Base-by-base conservation (phyloP, 805 yeast genomes). In the Wickerhamiella kazuoi region DNA sequence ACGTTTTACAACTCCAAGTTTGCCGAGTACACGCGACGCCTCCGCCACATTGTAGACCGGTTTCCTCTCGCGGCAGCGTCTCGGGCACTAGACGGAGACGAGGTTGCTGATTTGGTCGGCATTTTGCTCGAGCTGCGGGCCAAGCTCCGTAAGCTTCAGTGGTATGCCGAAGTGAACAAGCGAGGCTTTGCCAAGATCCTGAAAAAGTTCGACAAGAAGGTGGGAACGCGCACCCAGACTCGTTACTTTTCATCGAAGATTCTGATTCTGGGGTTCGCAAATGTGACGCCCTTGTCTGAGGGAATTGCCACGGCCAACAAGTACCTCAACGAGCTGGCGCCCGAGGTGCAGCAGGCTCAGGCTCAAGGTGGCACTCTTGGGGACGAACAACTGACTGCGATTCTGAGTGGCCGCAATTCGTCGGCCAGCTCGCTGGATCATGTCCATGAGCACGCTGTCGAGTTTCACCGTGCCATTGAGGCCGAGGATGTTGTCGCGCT, bases 141-240 rank as follows among this genome's bases (percentile, higher is more conserved):
- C 15, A 73, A 74, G 43, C 72, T 79, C 44, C 67, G 95, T 41
- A 84, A 84, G 57, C 64, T 86, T 53, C 84, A 81, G 56, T 87
- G 96, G 94, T 86, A 72, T 56, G 93, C 93, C 19, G 96, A 87
- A 53, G 71, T 86, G 50, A 86, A 86, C 63, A 81, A 79, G 53
- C 74, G 93, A 44, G 97, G 94, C 0, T 80, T 84, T 49, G 70
- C 75, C 39, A 86, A 86, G 61, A 87, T 87, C 46, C 64, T 87
- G 52, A 86, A 86, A 61, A 86, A 86, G 46, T 52, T 86, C 49
- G 96, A 87, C 57, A 87, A 87, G 62, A 83, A 83, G 55, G 63
- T 71, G 21, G 79, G 79, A 5, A 71, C 79, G 0, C 55, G 58
- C 39, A 68, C 69, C 37, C 79, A 75, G 49, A 60, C 62, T 20